phyloP scores from a whole-genome alignment of 805 yeast genomes.

The Cyberlindnera xylosilytica region DNA sequence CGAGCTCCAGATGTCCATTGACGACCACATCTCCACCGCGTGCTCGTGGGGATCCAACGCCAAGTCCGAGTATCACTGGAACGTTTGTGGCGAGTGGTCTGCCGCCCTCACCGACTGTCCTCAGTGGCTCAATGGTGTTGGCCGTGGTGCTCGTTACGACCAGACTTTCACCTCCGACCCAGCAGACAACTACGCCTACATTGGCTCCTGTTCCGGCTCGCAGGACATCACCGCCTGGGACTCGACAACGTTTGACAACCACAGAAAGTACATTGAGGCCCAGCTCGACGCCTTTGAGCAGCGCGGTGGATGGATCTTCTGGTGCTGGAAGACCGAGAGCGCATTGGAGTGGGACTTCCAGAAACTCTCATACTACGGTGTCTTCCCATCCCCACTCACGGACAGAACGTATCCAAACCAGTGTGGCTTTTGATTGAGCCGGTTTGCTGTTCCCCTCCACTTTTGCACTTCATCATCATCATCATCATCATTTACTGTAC shows the following conservation, averaged over 20 bases:
- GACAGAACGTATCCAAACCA: constrained; percentile 69
- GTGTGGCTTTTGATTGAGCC: constrained; percentile 41
- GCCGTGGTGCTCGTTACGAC: constrained; percentile 78
- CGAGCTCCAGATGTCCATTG: constrained; percentile 56
- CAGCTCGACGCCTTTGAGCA: constrained; percentile 82
- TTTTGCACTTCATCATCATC: too few relatives aligned
- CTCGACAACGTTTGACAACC: constrained; percentile 47
- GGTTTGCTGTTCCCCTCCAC: too few relatives aligned
- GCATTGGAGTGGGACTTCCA: constrained; percentile 85
- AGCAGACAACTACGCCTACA: constrained; percentile 36
- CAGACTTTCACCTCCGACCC: constrained; percentile 40
- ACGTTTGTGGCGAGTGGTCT: constrained; percentile 82
- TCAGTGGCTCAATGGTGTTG: constrained; percentile 84
- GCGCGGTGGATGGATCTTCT: constrained; percentile 84
- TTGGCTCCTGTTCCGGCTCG: constrained; percentile 61
- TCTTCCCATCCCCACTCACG: constrained; percentile 79
- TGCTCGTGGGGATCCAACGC: constrained; percentile 48
- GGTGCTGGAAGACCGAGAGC: constrained; percentile 90
- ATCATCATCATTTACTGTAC: background rate
- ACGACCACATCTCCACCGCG: constrained; percentile 56
- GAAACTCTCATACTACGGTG: constrained; percentile 49
- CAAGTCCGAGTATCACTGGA: constrained; percentile 61
- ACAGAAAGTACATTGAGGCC: constrained; percentile 79
- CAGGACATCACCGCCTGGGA: constrained; percentile 57
- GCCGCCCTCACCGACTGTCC: constrained; percentile 94